A percentile compares a stretch with the other conserved stretches of the same genome.
Evolutionary conservation across 768 basidiomycete species (phyloP).

Genomic region (Lactifluus echinatus): DNA sequence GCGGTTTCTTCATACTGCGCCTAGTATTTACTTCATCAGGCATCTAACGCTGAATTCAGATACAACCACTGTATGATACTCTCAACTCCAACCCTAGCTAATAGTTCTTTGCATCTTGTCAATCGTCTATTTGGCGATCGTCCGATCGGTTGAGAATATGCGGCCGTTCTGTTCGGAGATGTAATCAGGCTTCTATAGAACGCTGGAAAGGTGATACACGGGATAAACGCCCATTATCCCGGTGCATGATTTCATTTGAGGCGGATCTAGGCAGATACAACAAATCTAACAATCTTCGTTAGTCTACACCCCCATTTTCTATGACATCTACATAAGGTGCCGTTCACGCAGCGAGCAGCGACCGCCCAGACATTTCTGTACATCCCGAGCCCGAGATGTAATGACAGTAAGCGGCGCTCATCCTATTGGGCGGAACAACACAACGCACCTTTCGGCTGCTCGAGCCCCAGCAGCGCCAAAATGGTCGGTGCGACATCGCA

Average conservation of each 20-base stretch:
- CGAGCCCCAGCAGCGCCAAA: slow-evolving; percentile 65
- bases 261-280: no score
- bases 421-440: background rate
- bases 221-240: no score
- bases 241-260: no score
- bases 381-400: background rate
- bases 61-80: background rate
- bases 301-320: background rate
- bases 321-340: background rate
- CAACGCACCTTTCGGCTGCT: slow-evolving; percentile 57
- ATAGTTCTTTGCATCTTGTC: no score
- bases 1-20: background rate
- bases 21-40: background rate
- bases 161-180: no score
- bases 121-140: no score
- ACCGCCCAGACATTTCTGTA: slow-evolving; percentile 47
- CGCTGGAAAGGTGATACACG: no score
- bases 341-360: slow-evolving; percentile 32
- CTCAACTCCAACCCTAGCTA: background rate
- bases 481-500: slow-evolving; percentile 90
- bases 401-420: background rate
- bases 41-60: background rate
- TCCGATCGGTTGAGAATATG: no score
- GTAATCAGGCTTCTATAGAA: no score
- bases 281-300: no score